A percentile compares a stretch with the other conserved stretches of the same genome.
phyloP scores from a whole-genome alignment of 1,284 basidiomycete genomes.

The Schizophyllum commune region DNA sequence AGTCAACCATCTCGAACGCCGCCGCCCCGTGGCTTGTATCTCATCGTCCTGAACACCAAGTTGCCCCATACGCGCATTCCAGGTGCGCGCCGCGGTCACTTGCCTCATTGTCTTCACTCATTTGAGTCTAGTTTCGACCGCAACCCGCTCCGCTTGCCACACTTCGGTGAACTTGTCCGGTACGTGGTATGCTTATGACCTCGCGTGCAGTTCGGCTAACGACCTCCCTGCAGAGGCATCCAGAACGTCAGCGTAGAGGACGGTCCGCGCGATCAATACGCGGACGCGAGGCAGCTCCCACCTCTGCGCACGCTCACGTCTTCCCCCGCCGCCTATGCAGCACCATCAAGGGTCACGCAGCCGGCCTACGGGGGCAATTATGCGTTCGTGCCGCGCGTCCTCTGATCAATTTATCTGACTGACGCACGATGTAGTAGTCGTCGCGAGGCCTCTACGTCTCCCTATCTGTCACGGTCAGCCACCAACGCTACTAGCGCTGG shows the following conservation, averaged over 20 bases:
- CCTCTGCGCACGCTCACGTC: not conserved
- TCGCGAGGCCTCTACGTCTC: not conserved
- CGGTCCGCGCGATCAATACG: not conserved
- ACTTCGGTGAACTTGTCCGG: not conserved
- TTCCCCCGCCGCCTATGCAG: not conserved
- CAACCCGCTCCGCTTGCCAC: not conserved
- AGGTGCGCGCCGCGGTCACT: not conserved
- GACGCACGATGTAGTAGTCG: not conserved
- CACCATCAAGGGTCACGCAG: not conserved
- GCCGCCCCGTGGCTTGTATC: not conserved
- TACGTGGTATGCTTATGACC: not conserved
- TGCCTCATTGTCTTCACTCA: not conserved
- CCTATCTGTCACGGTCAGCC: not conserved
- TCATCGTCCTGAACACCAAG: not conserved
- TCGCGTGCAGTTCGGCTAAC: not conserved
- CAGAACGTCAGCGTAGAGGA: not conserved
- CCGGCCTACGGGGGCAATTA: not conserved
- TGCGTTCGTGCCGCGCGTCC: not conserved
- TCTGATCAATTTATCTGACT: not conserved
- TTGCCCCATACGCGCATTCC: not conserved
- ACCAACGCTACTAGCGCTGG: not conserved
- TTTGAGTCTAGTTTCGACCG: not conserved
- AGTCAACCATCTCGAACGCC: not conserved
- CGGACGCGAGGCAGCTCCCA: not conserved
- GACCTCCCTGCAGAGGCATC: not conserved